Conservation (phyloP, 805 yeast genomes). For the Candida insectalens region DNA sequence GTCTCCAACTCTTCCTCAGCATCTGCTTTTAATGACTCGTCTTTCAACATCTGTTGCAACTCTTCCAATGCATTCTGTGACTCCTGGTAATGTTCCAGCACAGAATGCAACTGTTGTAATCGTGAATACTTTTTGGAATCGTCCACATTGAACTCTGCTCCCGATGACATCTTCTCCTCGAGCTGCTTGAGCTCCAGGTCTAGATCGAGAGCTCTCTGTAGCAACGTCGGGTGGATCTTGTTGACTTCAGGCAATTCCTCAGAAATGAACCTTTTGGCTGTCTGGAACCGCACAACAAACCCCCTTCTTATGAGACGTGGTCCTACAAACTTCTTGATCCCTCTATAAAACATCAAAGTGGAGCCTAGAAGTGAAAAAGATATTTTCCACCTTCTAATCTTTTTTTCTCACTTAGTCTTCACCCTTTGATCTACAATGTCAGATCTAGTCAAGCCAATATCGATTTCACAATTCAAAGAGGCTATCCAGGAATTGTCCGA, state of each 20-base stretch:
- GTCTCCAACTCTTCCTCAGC: slow-evolving; percentile 50
- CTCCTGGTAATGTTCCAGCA: slow-evolving; percentile 28
- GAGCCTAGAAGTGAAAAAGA: too few relatives aligned
- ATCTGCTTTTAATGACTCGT: slow-evolving; percentile 39
- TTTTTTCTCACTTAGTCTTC: too few relatives aligned
- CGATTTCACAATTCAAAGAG: slow-evolving; percentile 18
- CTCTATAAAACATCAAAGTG: too few relatives aligned
- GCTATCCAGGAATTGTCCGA: slow-evolving; percentile 30
- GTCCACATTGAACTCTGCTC: slow-evolving; percentile 31
- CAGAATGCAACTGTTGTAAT: slow-evolving; percentile 33
- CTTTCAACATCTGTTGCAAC: slow-evolving; percentile 23
- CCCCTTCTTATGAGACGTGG: too few relatives aligned
- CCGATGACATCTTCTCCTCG: slow-evolving; percentile 32
- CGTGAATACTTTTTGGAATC: slow-evolving; percentile 40
- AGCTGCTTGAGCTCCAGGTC: slow-evolving; percentile 30
- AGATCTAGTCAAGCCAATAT: slow-evolving; percentile 16
- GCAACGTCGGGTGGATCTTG: slow-evolving; percentile 38
- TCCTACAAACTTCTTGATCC: too few relatives aligned
- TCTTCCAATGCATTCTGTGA: slow-evolving; percentile 25
- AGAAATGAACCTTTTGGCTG: neutral
- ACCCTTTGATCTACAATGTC: slow-evolving; percentile 13
- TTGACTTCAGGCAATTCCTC: slow-evolving; percentile 1
- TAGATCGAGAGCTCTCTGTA: slow-evolving; percentile 36
- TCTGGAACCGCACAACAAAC: too few relatives aligned
- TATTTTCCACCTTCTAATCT: too few relatives aligned